A percentile compares a stretch with the other conserved stretches of the same genome.
These are phyloP conservation scores for Nitzschia inconspicua DNA, from an alignment of 108 stramenopile genomes.

Conservation along the genomic window DNA sequence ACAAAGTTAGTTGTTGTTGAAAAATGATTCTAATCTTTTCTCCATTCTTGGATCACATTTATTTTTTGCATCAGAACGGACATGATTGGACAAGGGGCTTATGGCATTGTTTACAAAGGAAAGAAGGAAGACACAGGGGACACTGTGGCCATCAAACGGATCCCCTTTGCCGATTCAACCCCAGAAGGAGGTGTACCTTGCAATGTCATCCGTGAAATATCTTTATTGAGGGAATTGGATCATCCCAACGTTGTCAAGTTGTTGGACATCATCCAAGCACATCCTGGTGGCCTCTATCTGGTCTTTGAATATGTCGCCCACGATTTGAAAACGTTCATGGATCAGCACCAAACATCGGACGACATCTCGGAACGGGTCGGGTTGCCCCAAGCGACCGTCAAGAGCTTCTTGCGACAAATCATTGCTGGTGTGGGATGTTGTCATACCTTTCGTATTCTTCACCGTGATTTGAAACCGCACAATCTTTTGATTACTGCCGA, in stretches of 20 bases:
- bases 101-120: slow-evolving; percentile 98
- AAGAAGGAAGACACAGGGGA: slow-evolving; percentile 74
- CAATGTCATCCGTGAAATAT: slow-evolving; percentile 90
- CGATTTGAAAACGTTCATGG: slow-evolving; percentile 86
- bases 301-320: slow-evolving; percentile 86
- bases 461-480: slow-evolving; percentile 91
- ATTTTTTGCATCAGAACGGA: slow-evolving; percentile 73
- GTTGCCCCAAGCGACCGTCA: slow-evolving; percentile 59
- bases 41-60: not conserved
- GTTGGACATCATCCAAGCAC: slow-evolving; percentile 77
- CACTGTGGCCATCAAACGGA: slow-evolving; percentile 87
- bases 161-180: slow-evolving; percentile 80
- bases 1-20: not conserved
- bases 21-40: not conserved
- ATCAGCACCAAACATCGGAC: slow-evolving; percentile 63
- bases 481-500: slow-evolving; percentile 97
- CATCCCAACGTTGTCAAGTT: slow-evolving; percentile 83
- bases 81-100: slow-evolving; percentile 98
- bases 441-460: slow-evolving; percentile 84
- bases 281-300: slow-evolving; percentile 76
- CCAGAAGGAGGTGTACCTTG: slow-evolving; percentile 90
- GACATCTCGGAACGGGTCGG: slow-evolving; percentile 74
- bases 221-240: slow-evolving; percentile 75
- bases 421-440: slow-evolving; percentile 86
- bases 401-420: slow-evolving; percentile 77